These are phyloP conservation scores for Morella rubra DNA, from an alignment of 306 rosid species.

Conservation along the genomic window DNA sequence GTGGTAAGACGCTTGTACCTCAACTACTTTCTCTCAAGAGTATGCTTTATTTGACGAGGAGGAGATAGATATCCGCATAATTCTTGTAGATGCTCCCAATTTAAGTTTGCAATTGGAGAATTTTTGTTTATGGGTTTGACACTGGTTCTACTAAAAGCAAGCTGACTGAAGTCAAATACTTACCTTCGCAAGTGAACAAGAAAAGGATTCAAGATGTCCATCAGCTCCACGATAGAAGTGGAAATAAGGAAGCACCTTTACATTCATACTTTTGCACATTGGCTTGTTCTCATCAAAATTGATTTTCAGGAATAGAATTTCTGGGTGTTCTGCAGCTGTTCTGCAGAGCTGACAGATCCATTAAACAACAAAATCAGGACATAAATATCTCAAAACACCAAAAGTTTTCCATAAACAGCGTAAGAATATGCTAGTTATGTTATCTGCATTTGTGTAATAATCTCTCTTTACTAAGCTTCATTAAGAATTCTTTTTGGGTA, in stretches of 20 bases:
- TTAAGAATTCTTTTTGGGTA: no score
- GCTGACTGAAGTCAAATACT: conserved; percentile 21
- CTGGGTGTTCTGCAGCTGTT: conserved; percentile 92
- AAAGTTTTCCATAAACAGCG: conserved; percentile 10
- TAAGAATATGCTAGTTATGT: conserved; percentile 1
- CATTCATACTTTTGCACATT: conserved; percentile 95
- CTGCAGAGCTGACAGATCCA: conserved; percentile 78
- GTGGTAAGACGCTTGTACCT: neutral
- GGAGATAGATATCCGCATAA: neutral
- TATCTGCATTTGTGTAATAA: neutral
- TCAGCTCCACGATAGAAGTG: conserved; percentile 97
- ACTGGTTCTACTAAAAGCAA: conserved; percentile 21
- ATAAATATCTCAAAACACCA: neutral
- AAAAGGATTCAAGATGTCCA: conserved; percentile 88
- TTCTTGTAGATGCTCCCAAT: neutral
- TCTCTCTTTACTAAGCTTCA: no score
- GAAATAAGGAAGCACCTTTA: conserved; percentile 95
- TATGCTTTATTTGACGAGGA: neutral
- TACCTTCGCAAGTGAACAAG: conserved; percentile 99
- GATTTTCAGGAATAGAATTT: conserved; percentile 82
- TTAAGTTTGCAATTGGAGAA: neutral
- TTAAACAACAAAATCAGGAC: conserved; percentile 20
- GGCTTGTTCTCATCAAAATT: conserved; percentile 97
- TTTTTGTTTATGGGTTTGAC: neutral
- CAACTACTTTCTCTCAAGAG: neutral